Conservation (phyloP, 257 asterid genomes). For the Vinca minor region DNA sequence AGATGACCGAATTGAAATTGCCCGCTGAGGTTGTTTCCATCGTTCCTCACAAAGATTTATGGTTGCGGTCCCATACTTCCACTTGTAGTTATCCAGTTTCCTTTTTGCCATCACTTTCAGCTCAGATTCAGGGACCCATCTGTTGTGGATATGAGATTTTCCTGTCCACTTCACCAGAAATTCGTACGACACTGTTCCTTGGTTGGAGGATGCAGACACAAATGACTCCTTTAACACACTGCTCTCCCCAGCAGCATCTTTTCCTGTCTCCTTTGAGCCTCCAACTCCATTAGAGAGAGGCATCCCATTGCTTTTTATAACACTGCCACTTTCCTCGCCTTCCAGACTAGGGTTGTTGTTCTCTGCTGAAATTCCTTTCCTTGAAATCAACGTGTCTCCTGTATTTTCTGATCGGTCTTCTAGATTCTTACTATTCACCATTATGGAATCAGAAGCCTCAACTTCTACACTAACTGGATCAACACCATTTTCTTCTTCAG, state of each 20-base stretch:
- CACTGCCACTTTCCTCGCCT: conserved; percentile 11
- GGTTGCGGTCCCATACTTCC: conserved; percentile 69
- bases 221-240: conserved; percentile 28
- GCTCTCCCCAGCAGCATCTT: conserved; percentile 20
- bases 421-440: conserved; percentile 15
- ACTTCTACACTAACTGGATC: conserved; percentile 26
- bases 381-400: conserved; percentile 20
- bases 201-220: conserved; percentile 25
- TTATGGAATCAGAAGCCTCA: conserved; percentile 34
- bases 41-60: conserved; percentile 76
- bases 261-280: conserved; percentile 31
- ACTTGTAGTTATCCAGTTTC: conserved; percentile 86
- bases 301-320: conserved; percentile 22
- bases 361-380: conserved; percentile 21
- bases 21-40: conserved; percentile 88
- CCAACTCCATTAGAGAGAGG: conserved; percentile 33
- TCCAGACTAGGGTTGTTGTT: conserved; percentile 17
- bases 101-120: conserved; percentile 77
- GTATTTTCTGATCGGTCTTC: conserved; percentile 27
- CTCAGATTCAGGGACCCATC: conserved; percentile 80
- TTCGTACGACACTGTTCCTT: conserved; percentile 41
- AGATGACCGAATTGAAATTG: conserved; percentile 64
- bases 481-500: conserved; percentile 38
- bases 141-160: conserved; percentile 79
- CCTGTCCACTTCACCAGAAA: conserved; percentile 95